Evolutionary conservation across 148 eudicot species (phyloP).

Genomic region (Drosera capensis): DNA sequence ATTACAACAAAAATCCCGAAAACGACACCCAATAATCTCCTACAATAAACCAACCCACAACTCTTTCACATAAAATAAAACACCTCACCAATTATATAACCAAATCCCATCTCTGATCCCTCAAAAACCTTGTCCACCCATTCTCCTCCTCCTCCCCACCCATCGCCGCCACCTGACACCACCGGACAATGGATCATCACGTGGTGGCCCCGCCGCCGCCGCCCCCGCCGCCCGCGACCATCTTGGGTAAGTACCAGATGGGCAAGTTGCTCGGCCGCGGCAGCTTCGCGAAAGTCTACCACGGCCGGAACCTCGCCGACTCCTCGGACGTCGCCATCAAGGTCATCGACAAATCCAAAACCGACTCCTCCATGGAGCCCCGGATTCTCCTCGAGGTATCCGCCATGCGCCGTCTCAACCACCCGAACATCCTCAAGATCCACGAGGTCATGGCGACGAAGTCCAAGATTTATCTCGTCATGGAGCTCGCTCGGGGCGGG

Average conservation of each 20-base stretch:
- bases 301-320: conserved; percentile 15
- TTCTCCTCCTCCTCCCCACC: too few species aligned
- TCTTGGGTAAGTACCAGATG: conserved; percentile 32
- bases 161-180: too few species aligned
- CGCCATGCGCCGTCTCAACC: conserved; percentile 68
- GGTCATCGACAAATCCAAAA: conserved; percentile 42
- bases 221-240: conserved; percentile 10
- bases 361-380: conserved; percentile 29
- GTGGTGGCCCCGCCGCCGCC: conserved; percentile 1
- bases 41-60: too few species aligned
- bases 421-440: conserved; percentile 53
- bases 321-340: conserved; percentile 36
- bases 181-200: too few species aligned
- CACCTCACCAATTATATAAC: too few species aligned
- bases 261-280: conserved; percentile 56
- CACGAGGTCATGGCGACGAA: conserved; percentile 68
- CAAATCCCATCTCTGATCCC: too few species aligned
- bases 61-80: too few species aligned
- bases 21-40: too few species aligned
- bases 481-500: conserved; percentile 70
- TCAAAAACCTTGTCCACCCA: too few species aligned
- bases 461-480: conserved; percentile 53
- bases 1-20: too few species aligned
- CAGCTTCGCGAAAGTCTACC: conserved; percentile 74
- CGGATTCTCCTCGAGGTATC: conserved; percentile 44